Conservation (phyloP, 2,329 filamentous ascomycete species). For the Trematosphaeria pertusa region DNA sequence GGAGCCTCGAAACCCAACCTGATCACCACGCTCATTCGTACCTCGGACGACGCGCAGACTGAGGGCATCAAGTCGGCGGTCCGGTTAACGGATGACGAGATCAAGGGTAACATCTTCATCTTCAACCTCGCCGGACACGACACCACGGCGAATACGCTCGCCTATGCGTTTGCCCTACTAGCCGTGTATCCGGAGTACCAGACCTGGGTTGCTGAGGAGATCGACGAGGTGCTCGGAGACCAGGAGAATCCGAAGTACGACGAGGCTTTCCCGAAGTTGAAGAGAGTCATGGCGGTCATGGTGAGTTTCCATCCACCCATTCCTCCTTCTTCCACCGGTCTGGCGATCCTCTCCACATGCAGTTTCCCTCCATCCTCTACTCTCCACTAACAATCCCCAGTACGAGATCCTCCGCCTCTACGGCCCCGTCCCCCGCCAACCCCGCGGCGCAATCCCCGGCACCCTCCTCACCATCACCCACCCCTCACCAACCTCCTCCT, state of each 20-base stretch:
- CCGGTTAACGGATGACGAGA: slow-evolving; percentile 26
- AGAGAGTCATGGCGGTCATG: slow-evolving; percentile 58
- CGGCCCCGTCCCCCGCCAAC: slow-evolving; percentile 25
- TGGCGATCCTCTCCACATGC: no score
- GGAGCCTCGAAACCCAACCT: slow-evolving; percentile 23
- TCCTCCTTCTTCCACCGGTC: no score
- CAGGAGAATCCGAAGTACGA: slow-evolving; percentile 47
- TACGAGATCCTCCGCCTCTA: slow-evolving; percentile 39
- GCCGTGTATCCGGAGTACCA: slow-evolving; percentile 58
- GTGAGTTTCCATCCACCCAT: no score
- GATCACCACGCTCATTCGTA: slow-evolving; percentile 40
- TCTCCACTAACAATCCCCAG: no score
- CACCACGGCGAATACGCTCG: slow-evolving; percentile 55
- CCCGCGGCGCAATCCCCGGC: slow-evolving; percentile 16
- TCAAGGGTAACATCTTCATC: slow-evolving; percentile 41
- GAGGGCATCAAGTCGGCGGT: slow-evolving; percentile 5
- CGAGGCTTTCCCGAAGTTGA: slow-evolving; percentile 52
- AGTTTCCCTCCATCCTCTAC: no score
- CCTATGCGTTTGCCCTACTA: slow-evolving; percentile 57
- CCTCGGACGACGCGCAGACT: slow-evolving; percentile 8
- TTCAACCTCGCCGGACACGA: slow-evolving; percentile 41
- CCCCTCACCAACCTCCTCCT: slow-evolving; percentile 1
- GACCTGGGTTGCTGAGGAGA: slow-evolving; percentile 60
- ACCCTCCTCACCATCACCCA: slow-evolving; percentile 10
- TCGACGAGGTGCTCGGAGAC: slow-evolving; percentile 46